Conservation (phyloP, 2,329 filamentous ascomycete genomes). For the Paecilomyces fulvus region DNA sequence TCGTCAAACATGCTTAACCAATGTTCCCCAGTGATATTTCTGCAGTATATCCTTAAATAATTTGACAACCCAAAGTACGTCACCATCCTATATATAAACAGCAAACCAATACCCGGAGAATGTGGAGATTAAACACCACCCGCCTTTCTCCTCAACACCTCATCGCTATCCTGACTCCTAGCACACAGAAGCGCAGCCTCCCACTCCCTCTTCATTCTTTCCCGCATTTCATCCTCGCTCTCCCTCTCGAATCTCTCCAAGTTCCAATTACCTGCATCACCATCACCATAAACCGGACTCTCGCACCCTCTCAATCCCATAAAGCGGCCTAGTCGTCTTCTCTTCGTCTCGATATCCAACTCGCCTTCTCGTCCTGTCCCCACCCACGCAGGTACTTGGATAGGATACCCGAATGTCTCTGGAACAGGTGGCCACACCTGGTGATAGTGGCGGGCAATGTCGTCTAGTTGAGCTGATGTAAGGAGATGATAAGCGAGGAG, state of each 20-base stretch:
- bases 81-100: neutral
- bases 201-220: conserved; percentile 22
- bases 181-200: conserved; percentile 17
- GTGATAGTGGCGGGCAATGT: conserved; percentile 35
- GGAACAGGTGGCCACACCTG: conserved; percentile 29
- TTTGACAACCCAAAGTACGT: too few species aligned
- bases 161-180: conserved; percentile 14
- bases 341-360: conserved; percentile 28
- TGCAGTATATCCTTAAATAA: too few species aligned
- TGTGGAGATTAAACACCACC: conserved; percentile 3
- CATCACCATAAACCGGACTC: conserved; percentile 11
- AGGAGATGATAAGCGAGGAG: conserved; percentile 35
- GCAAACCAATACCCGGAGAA: too few species aligned
- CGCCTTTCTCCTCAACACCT: conserved; percentile 11
- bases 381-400: conserved; percentile 22
- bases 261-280: neutral
- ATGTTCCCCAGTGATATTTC: too few species aligned
- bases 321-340: conserved; percentile 34
- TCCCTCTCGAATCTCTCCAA: conserved; percentile 2
- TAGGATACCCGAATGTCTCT: conserved; percentile 27
- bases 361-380: conserved; percentile 10
- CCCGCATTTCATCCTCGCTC: conserved; percentile 10
- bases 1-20: too few species aligned
- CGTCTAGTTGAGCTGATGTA: conserved; percentile 31
- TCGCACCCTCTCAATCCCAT: conserved; percentile 34